Conservation (phyloP, 2,329 filamentous ascomycete species). For the Neonectria sp. region DNA sequence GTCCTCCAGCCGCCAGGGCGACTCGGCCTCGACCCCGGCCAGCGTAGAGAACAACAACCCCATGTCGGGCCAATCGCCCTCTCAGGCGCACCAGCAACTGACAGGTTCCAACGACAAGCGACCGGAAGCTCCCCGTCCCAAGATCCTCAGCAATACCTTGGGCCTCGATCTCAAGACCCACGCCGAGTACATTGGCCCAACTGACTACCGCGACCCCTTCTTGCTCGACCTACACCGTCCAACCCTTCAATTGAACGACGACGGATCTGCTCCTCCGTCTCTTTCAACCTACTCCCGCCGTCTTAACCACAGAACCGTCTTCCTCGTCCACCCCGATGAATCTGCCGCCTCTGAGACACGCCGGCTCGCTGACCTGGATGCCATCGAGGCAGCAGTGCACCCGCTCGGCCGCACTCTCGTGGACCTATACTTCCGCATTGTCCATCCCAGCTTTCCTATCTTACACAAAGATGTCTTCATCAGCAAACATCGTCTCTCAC, state of each 20-base stretch:
- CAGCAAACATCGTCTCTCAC: conserved; percentile 71
- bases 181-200: conserved; percentile 73
- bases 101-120: conserved; percentile 34
- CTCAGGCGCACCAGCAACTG: conserved; percentile 36
- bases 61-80: conserved; percentile 28
- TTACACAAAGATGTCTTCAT: conserved; percentile 74
- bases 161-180: conserved; percentile 72
- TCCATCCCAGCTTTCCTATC: conserved; percentile 72
- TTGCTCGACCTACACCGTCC: conserved; percentile 71
- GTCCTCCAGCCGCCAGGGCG: conserved; percentile 43
- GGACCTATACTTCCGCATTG: conserved; percentile 76
- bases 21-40: conserved; percentile 42
- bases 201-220: conserved; percentile 70
- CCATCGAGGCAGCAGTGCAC: conserved; percentile 73
- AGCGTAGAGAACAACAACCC: conserved; percentile 42
- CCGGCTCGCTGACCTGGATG: conserved; percentile 58
- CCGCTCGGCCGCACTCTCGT: conserved; percentile 75
- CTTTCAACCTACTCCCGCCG: conserved; percentile 49
- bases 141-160: conserved; percentile 60
- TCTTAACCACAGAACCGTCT: conserved; percentile 54
- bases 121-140: conserved; percentile 43
- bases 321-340: conserved; percentile 55
- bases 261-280: conserved; percentile 16
- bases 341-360: conserved; percentile 57
- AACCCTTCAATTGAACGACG: conserved; percentile 53